Evolutionary conservation across 345 rosid genomes (phyloP).

Genomic region (Aquilaria malaccensis): DNA sequence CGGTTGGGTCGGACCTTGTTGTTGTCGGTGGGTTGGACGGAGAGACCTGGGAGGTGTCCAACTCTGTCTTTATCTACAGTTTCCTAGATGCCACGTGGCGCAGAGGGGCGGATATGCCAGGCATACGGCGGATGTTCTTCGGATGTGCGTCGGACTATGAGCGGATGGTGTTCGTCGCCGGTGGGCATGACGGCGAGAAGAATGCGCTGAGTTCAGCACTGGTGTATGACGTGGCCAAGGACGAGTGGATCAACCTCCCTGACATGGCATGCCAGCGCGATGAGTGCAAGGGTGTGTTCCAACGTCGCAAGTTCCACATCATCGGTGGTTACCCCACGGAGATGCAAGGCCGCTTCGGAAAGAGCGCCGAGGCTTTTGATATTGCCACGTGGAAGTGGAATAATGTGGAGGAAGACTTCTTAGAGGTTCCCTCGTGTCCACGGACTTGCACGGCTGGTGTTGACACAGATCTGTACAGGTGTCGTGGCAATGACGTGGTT

Average conservation of each 20-base stretch:
- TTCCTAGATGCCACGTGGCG: conserved; percentile 58
- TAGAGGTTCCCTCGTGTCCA: conserved; percentile 26
- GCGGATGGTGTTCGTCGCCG: conserved; percentile 59
- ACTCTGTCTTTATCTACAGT: conserved; percentile 42
- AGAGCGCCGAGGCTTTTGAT: conserved; percentile 43
- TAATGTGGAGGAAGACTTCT: conserved; percentile 20
- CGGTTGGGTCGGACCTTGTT: conserved; percentile 57
- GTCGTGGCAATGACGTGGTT: conserved; percentile 35
- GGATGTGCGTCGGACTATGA: conserved; percentile 57
- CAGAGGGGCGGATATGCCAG: conserved; percentile 60
- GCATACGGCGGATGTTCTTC: conserved; percentile 47
- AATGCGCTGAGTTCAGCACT: conserved; percentile 57
- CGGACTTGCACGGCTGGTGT: conserved; percentile 21
- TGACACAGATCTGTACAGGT: conserved; percentile 30
- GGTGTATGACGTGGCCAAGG: conserved; percentile 47
- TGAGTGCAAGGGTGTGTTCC: conserved; percentile 62
- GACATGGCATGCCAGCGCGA: conserved; percentile 73
- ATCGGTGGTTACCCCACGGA: conserved; percentile 74
- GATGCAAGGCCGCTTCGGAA: conserved; percentile 58
- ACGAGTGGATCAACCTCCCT: conserved; percentile 52
- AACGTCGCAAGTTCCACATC: conserved; percentile 57
- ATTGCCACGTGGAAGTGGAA: conserved; percentile 40
- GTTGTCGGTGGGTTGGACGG: conserved; percentile 79
- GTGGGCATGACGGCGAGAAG: conserved; percentile 70
- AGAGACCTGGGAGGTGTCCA: conserved; percentile 45